A percentile compares a stretch with the other conserved stretches of the same genome.
phyloP scores from a whole-genome alignment of 192 early-diverging fungal genomes.

The Rhizoclosmatium sp. region DNA sequence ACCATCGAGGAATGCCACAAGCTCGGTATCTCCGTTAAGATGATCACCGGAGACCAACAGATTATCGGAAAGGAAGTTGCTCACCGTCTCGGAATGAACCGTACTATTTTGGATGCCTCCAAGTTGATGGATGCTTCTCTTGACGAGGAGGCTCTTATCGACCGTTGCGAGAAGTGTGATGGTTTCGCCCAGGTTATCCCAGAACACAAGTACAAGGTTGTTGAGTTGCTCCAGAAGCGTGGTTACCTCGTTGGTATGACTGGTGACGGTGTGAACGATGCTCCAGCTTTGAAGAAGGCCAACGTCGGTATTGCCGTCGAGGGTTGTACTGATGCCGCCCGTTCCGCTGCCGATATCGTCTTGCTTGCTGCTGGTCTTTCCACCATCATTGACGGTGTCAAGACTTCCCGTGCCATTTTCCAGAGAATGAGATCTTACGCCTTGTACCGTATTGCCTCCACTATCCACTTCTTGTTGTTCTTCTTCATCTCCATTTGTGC shows the following conservation, averaged over 20 bases:
- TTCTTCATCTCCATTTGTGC: constrained; percentile 89
- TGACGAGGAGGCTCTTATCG: constrained; percentile 83
- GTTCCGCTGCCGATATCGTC: constrained; percentile 96
- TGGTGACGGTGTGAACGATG: constrained; percentile 98
- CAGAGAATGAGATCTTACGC: constrained; percentile 82
- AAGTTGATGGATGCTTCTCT: constrained; percentile 80
- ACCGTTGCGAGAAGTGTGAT: constrained; percentile 86
- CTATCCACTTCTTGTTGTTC: constrained; percentile 92
- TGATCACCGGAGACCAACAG: constrained; percentile 94
- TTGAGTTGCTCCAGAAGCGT: constrained; percentile 90
- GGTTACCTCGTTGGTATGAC: constrained; percentile 94
- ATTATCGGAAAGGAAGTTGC: constrained; percentile 93
- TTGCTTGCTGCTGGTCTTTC: constrained; percentile 89
- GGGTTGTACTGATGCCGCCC: constrained; percentile 96
- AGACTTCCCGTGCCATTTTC: constrained; percentile 92
- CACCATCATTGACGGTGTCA: constrained; percentile 94
- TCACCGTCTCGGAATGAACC: constrained; percentile 87
- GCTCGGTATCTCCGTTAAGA: constrained; percentile 88
- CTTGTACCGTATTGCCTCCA: constrained; percentile 95
- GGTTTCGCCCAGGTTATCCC: constrained; percentile 98
- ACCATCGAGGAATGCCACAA: constrained; percentile 85
- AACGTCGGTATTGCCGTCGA: constrained; percentile 98
- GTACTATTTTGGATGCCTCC: constrained; percentile 88
- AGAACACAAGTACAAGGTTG: constrained; percentile 97
- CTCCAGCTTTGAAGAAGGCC: constrained; percentile 97